These are phyloP conservation scores for Rhodotorula toruloides DNA, from an alignment of 768 basidiomycete species.

Conservation along the genomic window DNA sequence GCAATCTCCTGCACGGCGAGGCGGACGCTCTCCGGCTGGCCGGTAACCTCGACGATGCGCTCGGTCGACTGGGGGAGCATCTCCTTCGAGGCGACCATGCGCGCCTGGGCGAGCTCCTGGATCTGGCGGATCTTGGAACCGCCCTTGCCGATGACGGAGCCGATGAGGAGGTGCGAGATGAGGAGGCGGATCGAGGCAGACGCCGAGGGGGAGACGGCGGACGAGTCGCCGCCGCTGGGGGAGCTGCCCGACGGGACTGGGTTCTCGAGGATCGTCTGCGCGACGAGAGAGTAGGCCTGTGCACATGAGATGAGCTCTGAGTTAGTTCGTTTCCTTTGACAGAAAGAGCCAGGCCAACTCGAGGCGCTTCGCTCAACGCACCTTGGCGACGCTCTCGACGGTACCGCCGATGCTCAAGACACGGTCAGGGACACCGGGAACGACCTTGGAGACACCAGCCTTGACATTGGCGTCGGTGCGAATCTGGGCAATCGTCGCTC, in stretches of 20 bases:
- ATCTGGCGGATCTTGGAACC: conserved; percentile 99
- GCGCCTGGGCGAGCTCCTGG: conserved; percentile 88
- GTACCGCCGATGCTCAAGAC: conserved; percentile 90
- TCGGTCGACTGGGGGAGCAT: conserved; percentile 99
- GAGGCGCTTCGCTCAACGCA: conserved; percentile 44
- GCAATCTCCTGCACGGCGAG: conserved; percentile 93
- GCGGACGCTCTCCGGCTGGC: conserved; percentile 83
- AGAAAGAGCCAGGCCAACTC: neutral
- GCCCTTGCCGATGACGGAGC: conserved; percentile 80
- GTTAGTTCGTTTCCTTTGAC: neutral
- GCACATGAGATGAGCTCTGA: neutral
- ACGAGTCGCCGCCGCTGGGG: conserved; percentile 63
- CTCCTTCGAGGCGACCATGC: conserved; percentile 98
- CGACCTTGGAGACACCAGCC: conserved; percentile 98
- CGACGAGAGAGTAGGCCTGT: conserved; percentile 90
- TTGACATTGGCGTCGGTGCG: conserved; percentile 93
- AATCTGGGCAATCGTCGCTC: conserved; percentile 95
- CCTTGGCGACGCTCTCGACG: conserved; percentile 88
- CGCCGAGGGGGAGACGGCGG: conserved; percentile 53
- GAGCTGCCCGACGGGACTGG: conserved; percentile 76
- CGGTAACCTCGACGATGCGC: conserved; percentile 96
- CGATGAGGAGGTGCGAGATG: conserved; percentile 99
- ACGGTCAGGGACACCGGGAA: conserved; percentile 93
- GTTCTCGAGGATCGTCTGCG: conserved; percentile 54
- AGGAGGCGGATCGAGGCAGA: conserved; percentile 86